Evolutionary conservation across 371 early-diverging fungal species (phyloP), one percentile per base, ranked within the genome.

Genomic region (Rhizopus delemar): DNA sequence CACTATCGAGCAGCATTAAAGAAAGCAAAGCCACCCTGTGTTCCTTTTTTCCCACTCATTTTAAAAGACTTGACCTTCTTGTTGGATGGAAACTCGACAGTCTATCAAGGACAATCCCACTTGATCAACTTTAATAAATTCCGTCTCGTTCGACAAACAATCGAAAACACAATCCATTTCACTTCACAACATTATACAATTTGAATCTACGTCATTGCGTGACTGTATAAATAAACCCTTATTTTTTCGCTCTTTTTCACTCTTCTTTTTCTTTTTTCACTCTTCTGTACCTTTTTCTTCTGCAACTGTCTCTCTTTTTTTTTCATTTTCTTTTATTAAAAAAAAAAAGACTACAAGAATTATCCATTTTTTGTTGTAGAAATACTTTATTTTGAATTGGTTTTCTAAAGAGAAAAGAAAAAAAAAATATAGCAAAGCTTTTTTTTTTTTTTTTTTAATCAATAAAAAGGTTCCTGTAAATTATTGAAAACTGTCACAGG

Each of bases 51-150:
- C 9, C 80, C 77, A 7, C 46, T 79, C 6, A 53, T 76, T 8
- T 62, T 79, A 16, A 79, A 79, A 51, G 80, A 79, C 49, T 41
- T 79, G 39, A 74, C 74, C 3, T 79, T 79, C 48, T 64, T 69
- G n/a, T 57, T 71, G 63, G 77, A 76, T 31, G 77, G 74, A 7
- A 76, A 70, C 16, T 51, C 63, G 8, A 70, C 69, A 12, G 51
- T 41, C 0, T 59, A 57, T 6, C 9, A 41, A 1, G 39, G 52
- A 33, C 51, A 59, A 5, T 39, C 59, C 13, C 41, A 56, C 15
- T 46, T 73, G 16, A 59, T 75, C 41, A 75, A 78, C 29, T 75
- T 78, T 62, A 58, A 54, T 13, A 78, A 78, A 45, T 78, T 78
- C 54, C 62, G 71, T 15, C 43, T 68, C 0, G 34, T 75, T 15